Base-by-base conservation (phyloP, 805 yeast species). In the Metschnikowia rubicola region DNA sequence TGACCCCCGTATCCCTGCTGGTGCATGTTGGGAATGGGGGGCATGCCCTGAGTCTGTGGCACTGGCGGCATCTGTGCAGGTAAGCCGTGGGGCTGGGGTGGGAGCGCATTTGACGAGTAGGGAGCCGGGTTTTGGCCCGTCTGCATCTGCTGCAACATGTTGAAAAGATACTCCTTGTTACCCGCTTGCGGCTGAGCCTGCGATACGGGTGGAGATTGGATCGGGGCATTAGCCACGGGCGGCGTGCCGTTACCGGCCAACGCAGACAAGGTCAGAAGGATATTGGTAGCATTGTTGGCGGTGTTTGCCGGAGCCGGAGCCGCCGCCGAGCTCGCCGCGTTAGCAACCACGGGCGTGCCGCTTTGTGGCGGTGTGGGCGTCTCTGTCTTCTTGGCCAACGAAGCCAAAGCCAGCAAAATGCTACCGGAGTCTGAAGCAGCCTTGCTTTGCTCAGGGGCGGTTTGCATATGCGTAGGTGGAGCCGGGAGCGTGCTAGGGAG, bases 401-500 rank as follows among this genome's bases (percentile, higher is more conserved):
- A 75, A 21, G 88, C 87, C 44, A 83, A 71, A 19, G 88, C 88
- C 71, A 81, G 86, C 53, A 86, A 74, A 47, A 85, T 79, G 41
- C 84, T 78, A 42, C 79, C 79, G 4, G 91, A 79, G 55, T 79
- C 83, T 30, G 65, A 61, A 8, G 76, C 67, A 8, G 46, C 40
- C 12, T 51, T 38, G n/a, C 52, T 36, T 19, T 26, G 40, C 15
- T 42, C 36, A 10, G 56, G 44, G 21, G 52, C 47, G 13, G 53
- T 51, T 3, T 44, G 44, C 31, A 64, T 60, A 10, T 47, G 17
- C 34, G 41, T 39, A n/a, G 48, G 48, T 1, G 49, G 37, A 4
- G 43, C 43, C 3, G 46, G 43, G 7, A 17, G 12, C 19, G 37
- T 17, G 35, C 39, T 30, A 30, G 39, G 39, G 30, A 30, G 35